Percentiles rank a stretch among this genome's conserved stretches.
These are phyloP conservation scores for Kuraishia capsulata DNA, from an alignment of 805 yeast genomes.

Conservation along the genomic window DNA sequence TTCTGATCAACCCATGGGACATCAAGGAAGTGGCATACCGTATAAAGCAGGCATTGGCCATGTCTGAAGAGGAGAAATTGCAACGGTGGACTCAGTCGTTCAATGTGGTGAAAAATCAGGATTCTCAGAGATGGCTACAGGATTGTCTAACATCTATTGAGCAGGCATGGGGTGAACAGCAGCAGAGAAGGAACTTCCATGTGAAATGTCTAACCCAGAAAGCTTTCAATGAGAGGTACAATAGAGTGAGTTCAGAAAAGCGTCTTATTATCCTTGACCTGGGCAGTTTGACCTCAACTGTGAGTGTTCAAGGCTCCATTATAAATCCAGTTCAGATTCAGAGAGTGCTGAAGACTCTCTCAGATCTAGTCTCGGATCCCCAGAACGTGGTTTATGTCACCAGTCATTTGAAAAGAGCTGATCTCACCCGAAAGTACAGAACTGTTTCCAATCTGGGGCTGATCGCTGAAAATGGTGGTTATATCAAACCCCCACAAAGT, in stretches of 20 bases:
- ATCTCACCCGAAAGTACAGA: conserved; percentile 59
- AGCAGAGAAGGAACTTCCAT: conserved; percentile 14
- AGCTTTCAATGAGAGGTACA: conserved; percentile 24
- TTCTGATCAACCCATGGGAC: conserved; percentile 90
- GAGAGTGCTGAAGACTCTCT: conserved; percentile 45
- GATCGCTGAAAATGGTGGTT: conserved; percentile 88
- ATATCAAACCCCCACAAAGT: conserved; percentile 43
- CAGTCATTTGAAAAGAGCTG: conserved; percentile 53
- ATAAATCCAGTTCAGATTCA: conserved; percentile 51
- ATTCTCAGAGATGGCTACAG: conserved; percentile 68
- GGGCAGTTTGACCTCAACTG: conserved; percentile 31
- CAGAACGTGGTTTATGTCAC: conserved; percentile 63
- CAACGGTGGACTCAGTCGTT: conserved; percentile 55
- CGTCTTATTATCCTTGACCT: conserved; percentile 44
- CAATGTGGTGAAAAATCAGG: conserved; percentile 52
- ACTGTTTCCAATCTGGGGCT: conserved; percentile 66
- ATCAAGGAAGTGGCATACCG: conserved; percentile 52
- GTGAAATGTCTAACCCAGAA: conserved; percentile 20
- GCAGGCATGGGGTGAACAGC: conserved; percentile 38
- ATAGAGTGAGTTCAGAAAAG: conserved; percentile 21
- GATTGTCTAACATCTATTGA: conserved; percentile 44
- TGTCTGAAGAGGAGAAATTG: conserved; percentile 50
- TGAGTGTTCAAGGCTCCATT: conserved; percentile 22
- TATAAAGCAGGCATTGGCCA: conserved; percentile 54
- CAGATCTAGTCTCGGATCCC: conserved; percentile 49